Base-by-base conservation (phyloP, 2,329 filamentous ascomycete species). In the Fusarium sterilihyphosum region DNA sequence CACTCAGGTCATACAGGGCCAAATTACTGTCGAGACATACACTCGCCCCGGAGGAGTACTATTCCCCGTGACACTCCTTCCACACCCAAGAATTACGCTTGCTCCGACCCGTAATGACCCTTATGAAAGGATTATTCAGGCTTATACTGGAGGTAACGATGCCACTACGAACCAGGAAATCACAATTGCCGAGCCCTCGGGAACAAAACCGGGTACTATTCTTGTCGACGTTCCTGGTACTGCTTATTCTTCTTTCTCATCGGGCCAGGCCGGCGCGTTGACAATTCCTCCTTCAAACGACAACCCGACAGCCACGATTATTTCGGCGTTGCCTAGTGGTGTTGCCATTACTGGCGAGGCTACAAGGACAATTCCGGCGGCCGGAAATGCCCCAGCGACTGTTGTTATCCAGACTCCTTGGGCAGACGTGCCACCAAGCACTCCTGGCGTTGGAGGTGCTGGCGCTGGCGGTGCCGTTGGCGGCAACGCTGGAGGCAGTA, bases 341-440 rank as follows among this genome's bases (percentile, higher is more conserved):
- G 67, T 61, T 71, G 35, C 33, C 14, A 44, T 71, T 8, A 52
- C 53, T 53, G 64, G 67, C 14, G 41, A 58, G 44, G 56, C 67
- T 20, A 74, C 72, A 31, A 64, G 65, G 26, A 74, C 71, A 6
- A 74, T 74, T 52, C 64, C 63, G 20, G 71, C 71, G 9, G 35
- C 43, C 11, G 71, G 67, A 57, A 68, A 70, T 16, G 52, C 57
- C 35, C 73, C 71, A 14, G 71, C 71, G 20, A 74, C 71, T 31
- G 60, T 74, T n/a, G 61, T 74, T 8, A 74, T 74, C 9, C 71
- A 74, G n/a, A 74, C 71, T 16, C 67, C 67, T 24, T 74, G 71
- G 71, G 67, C 60, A 13, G 71, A 74, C 10, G 58, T 74, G 26
- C 67, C 71, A n/a, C 65, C 65, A 50, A 70, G 60, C 38, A 70